Evolutionary conservation across 2,329 filamentous ascomycete species (phyloP).

Genomic region (Rosellinia necatrix): DNA sequence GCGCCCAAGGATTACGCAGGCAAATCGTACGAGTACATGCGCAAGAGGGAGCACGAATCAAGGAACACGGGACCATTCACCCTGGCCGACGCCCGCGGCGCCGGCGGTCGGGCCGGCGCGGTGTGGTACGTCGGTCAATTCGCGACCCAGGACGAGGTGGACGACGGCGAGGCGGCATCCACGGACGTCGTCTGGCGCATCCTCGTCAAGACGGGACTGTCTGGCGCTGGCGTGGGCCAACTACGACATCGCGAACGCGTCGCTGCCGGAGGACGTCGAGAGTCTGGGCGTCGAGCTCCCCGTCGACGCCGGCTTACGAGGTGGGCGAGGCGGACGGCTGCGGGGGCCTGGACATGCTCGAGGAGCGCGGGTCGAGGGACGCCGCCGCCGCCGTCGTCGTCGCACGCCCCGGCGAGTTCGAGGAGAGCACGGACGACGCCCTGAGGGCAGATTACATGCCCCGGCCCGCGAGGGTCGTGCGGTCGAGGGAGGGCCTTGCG

Average conservation of each 20-base stretch:
- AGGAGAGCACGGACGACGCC: slow-evolving; percentile 27
- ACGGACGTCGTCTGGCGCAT: slow-evolving; percentile 32
- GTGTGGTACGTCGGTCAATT: slow-evolving; percentile 33
- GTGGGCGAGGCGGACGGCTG: slow-evolving; percentile 19
- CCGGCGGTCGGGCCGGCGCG: slow-evolving; percentile 8
- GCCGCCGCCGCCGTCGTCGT: too few relatives aligned
- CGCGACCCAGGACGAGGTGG: slow-evolving; percentile 26
- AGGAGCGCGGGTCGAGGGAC: too few relatives aligned
- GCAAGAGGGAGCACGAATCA: slow-evolving; percentile 28
- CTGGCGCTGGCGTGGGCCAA: slow-evolving; percentile 28
- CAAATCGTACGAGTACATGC: slow-evolving; percentile 31
- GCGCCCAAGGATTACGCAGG: slow-evolving; percentile 28
- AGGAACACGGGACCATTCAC: slow-evolving; percentile 27
- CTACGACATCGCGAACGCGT: slow-evolving; percentile 33
- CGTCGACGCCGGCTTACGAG: slow-evolving; percentile 16
- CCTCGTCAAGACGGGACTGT: slow-evolving; percentile 28
- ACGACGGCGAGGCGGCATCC: slow-evolving; percentile 21
- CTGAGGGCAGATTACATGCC: slow-evolving; percentile 1
- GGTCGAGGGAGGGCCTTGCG: neutral
- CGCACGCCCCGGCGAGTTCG: slow-evolving; percentile 33
- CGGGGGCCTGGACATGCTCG: slow-evolving; percentile 22
- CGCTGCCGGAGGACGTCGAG: slow-evolving; percentile 29
- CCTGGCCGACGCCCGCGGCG: slow-evolving; percentile 27
- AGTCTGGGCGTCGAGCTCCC: slow-evolving; percentile 29
- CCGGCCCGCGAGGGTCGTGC: neutral